Base-by-base conservation (phyloP, 345 rosid species). In the Anastatica hierochuntica region DNA sequence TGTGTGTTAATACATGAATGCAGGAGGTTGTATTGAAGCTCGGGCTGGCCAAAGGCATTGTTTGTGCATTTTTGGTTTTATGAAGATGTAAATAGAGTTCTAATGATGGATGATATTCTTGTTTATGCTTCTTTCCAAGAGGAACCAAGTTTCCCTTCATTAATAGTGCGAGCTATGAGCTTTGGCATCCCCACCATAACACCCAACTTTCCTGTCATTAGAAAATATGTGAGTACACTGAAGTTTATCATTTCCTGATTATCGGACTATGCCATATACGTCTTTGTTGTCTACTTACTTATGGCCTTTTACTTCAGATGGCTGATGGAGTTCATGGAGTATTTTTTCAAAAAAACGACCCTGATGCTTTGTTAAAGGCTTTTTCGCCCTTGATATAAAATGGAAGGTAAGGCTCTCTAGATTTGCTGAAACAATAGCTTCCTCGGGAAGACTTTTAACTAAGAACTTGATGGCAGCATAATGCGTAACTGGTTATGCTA, bases 111-210 rank as follows among this genome's bases (percentile, higher is more conserved):
- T 40, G 97, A 94, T 71, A 72, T 88, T 74, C 79, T 94, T 71
- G 71, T 94, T 43, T 88, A 88, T 71, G 90, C 82, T 57, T 83
- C 99, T 64, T 88, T 90, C 49, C 97, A 83, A 70, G 95, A 83
- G 72, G 97, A 88, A 60, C 97, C 85, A 68, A 82, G 76, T 60
- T 94, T 94, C 50, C 90, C 97, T 50, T 73, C 94, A 35, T 50
- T 94, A 41, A 64, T 94, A 58, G 68, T 82, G 60, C 85, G 94
- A 63, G 90, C 97, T 60, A 85, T 94, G 99, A 85, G 85, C 43
- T 81, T 83, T 63, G 85, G 85, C 47, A 72, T 83, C 53, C 95
- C 87, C 26, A 60, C 85, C 63, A 62, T 83, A 44, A 69, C 78
- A 27, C 97, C 97, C 36, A 94, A 94, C 71, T 70, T 76, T 67